phyloP scores from a whole-genome alignment of 1,139 yeast genomes.

The Taiozyma sp. region DNA sequence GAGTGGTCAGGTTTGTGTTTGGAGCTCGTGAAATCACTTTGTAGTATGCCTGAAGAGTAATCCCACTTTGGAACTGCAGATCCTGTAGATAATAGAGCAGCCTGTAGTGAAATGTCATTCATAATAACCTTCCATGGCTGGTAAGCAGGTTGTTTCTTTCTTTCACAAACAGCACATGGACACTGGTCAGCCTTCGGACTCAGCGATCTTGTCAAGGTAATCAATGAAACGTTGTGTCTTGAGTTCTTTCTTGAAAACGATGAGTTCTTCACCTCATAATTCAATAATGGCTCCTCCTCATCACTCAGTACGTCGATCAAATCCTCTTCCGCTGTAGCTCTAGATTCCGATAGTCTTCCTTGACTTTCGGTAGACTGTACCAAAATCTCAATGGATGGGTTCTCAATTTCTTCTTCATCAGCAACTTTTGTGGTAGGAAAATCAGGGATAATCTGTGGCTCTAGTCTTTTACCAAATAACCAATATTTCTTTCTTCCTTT shows the following conservation, averaged over 20 bases:
- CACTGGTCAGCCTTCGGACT: slow-evolving; percentile 4
- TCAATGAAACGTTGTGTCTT: slow-evolving; percentile 5
- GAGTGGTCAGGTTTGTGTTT: slow-evolving; percentile 13
- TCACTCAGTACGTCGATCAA: slow-evolving; percentile 3
- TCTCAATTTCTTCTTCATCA: slow-evolving; percentile 5
- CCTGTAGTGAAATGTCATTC: slow-evolving; percentile 45
- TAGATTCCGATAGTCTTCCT: background rate
- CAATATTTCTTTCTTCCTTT: slow-evolving; percentile 7
- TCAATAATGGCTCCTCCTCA: background rate
- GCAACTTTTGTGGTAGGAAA: slow-evolving; percentile 2
- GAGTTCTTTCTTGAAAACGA: slow-evolving; percentile 14
- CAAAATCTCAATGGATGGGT: slow-evolving; percentile 16
- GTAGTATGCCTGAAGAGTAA: slow-evolving; percentile 22
- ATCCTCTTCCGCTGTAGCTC: background rate
- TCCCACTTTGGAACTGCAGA: slow-evolving; percentile 23
- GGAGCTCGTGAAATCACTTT: slow-evolving; percentile 33
- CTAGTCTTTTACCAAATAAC: slow-evolving; percentile 8
- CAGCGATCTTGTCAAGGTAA: slow-evolving; percentile 9
- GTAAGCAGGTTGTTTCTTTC: slow-evolving; percentile 3
- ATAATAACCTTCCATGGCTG: slow-evolving; percentile 38
- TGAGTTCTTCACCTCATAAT: background rate
- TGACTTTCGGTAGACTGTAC: slow-evolving; percentile 11
- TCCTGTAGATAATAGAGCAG: slow-evolving; percentile 49
- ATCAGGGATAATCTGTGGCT: slow-evolving; percentile 7
- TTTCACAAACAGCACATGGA: slow-evolving; percentile 3